Percentiles rank a stretch among this genome's conserved stretches.
phyloP scores from a whole-genome alignment of 768 basidiomycete species.

The Termitomyces sp. region DNA sequence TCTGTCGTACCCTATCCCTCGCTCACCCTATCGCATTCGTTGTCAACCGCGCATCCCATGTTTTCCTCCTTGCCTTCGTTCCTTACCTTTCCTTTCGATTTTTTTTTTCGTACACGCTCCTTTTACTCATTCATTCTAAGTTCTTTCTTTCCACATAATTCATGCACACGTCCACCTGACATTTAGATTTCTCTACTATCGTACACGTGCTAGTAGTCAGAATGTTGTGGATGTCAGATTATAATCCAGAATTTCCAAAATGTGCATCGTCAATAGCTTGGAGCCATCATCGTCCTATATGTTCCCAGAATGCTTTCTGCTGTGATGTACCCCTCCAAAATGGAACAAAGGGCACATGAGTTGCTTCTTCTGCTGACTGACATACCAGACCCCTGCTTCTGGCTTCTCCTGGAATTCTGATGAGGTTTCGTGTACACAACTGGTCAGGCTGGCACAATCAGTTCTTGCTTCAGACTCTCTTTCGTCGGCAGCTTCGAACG shows the following conservation, averaged over 20 bases:
- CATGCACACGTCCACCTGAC: constrained; percentile 17
- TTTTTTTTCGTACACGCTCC: not conserved
- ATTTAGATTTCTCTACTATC: constrained; percentile 3
- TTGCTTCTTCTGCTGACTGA: not conserved
- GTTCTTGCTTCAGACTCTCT: constrained; percentile 25
- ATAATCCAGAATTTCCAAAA: not conserved
- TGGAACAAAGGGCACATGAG: not conserved
- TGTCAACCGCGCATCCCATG: not conserved
- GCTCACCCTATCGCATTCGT: constrained; percentile 9
- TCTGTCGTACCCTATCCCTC: constrained; percentile 6
- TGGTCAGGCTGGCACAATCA: not conserved
- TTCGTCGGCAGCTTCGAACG: constrained; percentile 40
- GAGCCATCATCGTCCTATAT: constrained; percentile 1
- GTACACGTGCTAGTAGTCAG: not conserved
- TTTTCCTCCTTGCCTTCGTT: not conserved
- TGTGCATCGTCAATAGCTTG: not conserved
- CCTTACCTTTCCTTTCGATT: not conserved
- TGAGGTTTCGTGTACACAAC: not conserved
- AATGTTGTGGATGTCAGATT: not conserved
- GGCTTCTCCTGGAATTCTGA: not conserved
- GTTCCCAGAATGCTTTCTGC: not conserved
- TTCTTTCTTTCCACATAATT: not conserved
- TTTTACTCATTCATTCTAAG: not conserved
- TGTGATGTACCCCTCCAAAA: not conserved
- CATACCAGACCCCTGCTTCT: not conserved